These are phyloP conservation scores for Phylloporus sp. DNA, from an alignment of 768 basidiomycete genomes.

Conservation along the genomic window DNA sequence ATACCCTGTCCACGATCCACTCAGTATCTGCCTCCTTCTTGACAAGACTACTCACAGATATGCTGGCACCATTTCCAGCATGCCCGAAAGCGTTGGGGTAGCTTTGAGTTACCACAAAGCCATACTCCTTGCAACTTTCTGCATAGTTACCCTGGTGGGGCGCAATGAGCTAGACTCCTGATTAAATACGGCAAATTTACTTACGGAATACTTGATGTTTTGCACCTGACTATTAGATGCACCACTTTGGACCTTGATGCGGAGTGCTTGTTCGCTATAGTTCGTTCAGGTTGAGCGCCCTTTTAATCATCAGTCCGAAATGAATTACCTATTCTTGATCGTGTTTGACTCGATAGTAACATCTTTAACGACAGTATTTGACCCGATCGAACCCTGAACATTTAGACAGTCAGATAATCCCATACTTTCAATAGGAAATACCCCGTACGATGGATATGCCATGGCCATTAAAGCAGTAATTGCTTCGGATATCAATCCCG, in stretches of 20 bases:
- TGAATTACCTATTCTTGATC: slow-evolving; percentile 46
- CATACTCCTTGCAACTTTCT: slow-evolving; percentile 43
- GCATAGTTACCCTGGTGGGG: slow-evolving; percentile 47
- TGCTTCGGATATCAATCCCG: slow-evolving; percentile 42
- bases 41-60: slow-evolving; percentile 44
- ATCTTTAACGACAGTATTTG: slow-evolving; percentile 41
- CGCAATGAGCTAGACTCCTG: background rate
- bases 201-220: slow-evolving; percentile 46
- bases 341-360: slow-evolving; percentile 49
- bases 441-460: slow-evolving; percentile 50
- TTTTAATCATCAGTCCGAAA: background rate
- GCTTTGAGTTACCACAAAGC: slow-evolving; percentile 58
- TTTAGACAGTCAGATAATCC: background rate
- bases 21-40: background rate
- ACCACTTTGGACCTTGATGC: slow-evolving; percentile 52
- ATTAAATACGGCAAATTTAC: background rate
- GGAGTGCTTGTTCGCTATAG: slow-evolving; percentile 48
- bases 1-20: slow-evolving; percentile 36
- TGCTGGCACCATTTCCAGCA: slow-evolving; percentile 51
- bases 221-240: slow-evolving; percentile 45
- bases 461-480: slow-evolving; percentile 55
- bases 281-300: background rate
- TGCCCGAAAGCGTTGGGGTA: slow-evolving; percentile 50
- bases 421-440: background rate
- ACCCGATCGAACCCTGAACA: slow-evolving; percentile 50